Percentiles rank a stretch among this genome's conserved stretches.
phyloP scores from a whole-genome alignment of 306 rosid genomes.

The Vigna radiata region DNA sequence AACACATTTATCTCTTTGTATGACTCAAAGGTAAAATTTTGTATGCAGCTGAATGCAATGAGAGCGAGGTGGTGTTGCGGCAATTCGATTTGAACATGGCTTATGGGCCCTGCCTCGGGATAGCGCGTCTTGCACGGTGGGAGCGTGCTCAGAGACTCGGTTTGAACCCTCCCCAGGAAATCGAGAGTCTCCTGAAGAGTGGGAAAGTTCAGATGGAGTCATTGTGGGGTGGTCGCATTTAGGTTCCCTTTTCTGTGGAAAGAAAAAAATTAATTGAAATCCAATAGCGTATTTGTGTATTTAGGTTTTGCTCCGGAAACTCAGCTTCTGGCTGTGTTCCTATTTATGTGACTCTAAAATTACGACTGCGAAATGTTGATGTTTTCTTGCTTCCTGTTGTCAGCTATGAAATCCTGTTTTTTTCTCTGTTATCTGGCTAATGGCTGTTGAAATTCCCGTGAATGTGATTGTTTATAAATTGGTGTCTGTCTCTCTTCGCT shows the following conservation, averaged over 20 bases:
- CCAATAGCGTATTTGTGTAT: not conserved
- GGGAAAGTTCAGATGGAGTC: slow-evolving; percentile 53
- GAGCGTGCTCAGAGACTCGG: slow-evolving; percentile 79
- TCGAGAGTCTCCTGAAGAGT: slow-evolving; percentile 53
- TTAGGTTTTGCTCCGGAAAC: slow-evolving; percentile 38
- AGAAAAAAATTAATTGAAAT: not conserved
- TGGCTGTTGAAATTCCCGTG: not conserved
- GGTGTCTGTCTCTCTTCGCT: not conserved
- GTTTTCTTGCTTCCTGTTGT: not conserved
- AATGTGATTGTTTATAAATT: not conserved
- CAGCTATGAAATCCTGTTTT: slow-evolving; percentile 1
- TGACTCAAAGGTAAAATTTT: not conserved
- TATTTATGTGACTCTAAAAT: not conserved
- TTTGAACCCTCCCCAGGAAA: slow-evolving; percentile 69
- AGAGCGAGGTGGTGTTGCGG: slow-evolving; percentile 62
- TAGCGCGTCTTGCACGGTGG: slow-evolving; percentile 75
- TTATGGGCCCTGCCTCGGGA: slow-evolving; percentile 85
- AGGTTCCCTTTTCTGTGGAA: not conserved
- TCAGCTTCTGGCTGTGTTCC: slow-evolving; percentile 50
- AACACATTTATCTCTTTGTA: not conserved
- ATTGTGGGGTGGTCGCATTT: slow-evolving; percentile 68
- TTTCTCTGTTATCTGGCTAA: not conserved
- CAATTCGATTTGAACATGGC: slow-evolving; percentile 85
- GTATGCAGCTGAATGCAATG: slow-evolving; percentile 63
- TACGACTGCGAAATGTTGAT: not conserved